Conservation (phyloP, 2,329 filamentous ascomycete species). For the Aspergillus candidus region DNA sequence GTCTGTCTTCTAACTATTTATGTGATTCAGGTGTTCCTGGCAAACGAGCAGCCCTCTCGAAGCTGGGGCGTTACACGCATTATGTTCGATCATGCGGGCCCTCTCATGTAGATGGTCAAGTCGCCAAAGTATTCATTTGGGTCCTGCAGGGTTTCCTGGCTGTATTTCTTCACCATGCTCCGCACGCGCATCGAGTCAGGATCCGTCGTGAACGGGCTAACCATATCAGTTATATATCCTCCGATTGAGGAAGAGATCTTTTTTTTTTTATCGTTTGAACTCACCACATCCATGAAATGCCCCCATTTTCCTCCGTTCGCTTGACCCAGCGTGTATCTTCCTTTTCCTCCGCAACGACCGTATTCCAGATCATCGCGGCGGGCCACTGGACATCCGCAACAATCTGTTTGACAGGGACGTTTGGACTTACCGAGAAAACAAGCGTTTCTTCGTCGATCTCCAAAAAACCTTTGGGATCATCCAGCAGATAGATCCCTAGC, state of each 20-base stretch:
- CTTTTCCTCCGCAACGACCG: slow-evolving; percentile 5
- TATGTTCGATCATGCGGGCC: not conserved
- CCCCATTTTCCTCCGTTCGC: slow-evolving; percentile 8
- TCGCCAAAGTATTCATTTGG: slow-evolving; percentile 17
- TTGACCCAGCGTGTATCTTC: slow-evolving; percentile 11
- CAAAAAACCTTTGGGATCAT: slow-evolving; percentile 32
- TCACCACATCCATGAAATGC: slow-evolving; percentile 15
- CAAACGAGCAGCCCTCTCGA: no score
- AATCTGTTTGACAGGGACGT: slow-evolving; percentile 34
- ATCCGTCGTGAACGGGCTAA: slow-evolving; percentile 17
- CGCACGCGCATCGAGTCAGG: slow-evolving; percentile 16
- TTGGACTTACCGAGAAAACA: slow-evolving; percentile 31
- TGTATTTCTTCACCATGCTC: slow-evolving; percentile 18
- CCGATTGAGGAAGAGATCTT: not conserved
- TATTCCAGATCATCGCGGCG: slow-evolving; percentile 25
- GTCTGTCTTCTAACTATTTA: no score
- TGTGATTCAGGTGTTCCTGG: no score
- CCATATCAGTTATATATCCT: not conserved
- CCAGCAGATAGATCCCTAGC: slow-evolving; percentile 17
- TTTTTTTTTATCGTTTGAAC: not conserved
- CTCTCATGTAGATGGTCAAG: slow-evolving; percentile 15
- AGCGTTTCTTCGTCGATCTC: slow-evolving; percentile 33
- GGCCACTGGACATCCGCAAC: slow-evolving; percentile 36
- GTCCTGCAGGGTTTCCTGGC: slow-evolving; percentile 9
- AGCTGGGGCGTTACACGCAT: no score